Base-by-base conservation (phyloP, 768 basidiomycete genomes). In the Hypholoma fasciculare region DNA sequence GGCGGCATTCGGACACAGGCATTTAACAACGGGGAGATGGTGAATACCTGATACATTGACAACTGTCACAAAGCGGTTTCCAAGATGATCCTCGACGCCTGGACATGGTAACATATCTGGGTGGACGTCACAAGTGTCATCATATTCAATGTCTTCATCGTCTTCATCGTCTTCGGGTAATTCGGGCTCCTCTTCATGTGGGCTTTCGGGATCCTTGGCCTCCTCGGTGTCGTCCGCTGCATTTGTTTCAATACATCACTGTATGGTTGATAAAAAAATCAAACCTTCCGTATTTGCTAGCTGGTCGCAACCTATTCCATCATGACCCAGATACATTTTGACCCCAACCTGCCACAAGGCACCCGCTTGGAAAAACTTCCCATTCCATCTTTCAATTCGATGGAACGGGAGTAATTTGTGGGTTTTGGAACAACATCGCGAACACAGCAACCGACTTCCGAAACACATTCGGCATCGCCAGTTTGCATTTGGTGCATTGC, bases 271-370 rank as follows among this genome's bases (percentile, higher is more conserved):
- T 38, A 8, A 14, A 7, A 38, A 7, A 8, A 14, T 38, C 14
- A 38, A 8, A 38, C 14, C 14, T 38, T 38, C 37, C 14, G 37
- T 39, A 39, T 39, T 23, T 23, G 23, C 4, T 23, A 23, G 23
- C 23, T 23, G 23, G 23, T n/a, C 4, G 7, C 13, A 16, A 16
- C 65, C 69, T 11, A 55, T 65, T 71, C 67, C 66, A 0, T 59
- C 27, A 46, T 72, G 71, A 1, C 69, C 69, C 2, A 65, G 16
- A 30, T 63, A 62, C 12, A 67, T 49, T 1, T 62, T 59, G 4
- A 62, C 26, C 0, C 69, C 70, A 1, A 65, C 37, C 14, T 67
- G 50, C 52, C 61, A 63, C 2, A 72, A 54, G 3, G 55, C 58
- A 6, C 37, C 63, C 1, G 42, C 34, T 7, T 53, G 12, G 20